Conservation (phyloP, 441 rosid genomes). For the Populus trichocarpa region DNA sequence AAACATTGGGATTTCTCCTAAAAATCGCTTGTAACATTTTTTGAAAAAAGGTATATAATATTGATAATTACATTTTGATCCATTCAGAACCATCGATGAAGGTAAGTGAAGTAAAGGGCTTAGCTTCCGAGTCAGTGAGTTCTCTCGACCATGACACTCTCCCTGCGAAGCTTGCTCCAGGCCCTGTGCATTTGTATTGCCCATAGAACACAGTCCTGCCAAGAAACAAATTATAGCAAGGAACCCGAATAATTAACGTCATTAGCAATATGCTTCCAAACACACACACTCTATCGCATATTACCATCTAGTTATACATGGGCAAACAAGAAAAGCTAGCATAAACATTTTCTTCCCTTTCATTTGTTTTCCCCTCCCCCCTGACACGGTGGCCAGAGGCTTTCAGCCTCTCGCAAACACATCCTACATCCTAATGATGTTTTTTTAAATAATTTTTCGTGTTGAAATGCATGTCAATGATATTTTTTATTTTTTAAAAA, state of each 20-base stretch:
- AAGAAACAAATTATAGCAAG: neutral
- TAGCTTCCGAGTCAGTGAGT: slow-evolving; percentile 85
- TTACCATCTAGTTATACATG: neutral
- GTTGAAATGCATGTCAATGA: no score
- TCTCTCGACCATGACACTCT: slow-evolving; percentile 96
- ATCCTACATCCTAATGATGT: no score
- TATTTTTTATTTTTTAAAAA: no score
- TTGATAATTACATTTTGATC: slow-evolving; percentile 40
- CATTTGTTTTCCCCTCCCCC: no score
- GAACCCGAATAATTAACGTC: neutral
- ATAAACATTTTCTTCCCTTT: neutral
- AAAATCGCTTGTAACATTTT: neutral
- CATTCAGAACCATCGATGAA: slow-evolving; percentile 93
- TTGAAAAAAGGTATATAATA: neutral
- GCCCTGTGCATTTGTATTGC: slow-evolving; percentile 88
- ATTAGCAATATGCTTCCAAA: slow-evolving; percentile 15
- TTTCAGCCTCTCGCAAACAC: no score
- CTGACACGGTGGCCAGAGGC: no score
- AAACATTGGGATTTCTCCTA: neutral
- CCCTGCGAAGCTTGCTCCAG: slow-evolving; percentile 87
- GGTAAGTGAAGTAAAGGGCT: slow-evolving; percentile 74
- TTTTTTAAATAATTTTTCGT: no score
- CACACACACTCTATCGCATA: neutral
- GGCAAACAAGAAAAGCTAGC: slow-evolving; percentile 10
- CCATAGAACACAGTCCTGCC: slow-evolving; percentile 98